Conservation (phyloP, 2,329 filamentous ascomycete genomes). For the Elsinoe necatrix region DNA sequence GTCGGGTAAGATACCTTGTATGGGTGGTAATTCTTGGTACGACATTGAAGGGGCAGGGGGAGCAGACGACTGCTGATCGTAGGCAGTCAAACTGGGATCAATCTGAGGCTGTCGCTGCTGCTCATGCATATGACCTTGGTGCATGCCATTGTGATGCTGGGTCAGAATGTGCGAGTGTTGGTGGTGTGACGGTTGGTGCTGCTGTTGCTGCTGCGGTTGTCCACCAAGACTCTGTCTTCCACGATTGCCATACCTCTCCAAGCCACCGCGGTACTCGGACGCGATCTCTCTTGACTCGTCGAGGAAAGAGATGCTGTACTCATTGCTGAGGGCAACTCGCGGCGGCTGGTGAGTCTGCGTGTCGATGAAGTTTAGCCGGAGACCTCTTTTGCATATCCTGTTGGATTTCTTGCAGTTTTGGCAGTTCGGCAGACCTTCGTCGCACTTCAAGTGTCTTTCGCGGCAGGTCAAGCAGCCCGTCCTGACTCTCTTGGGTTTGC, state of each 20-base stretch:
- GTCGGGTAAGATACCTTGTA: slow-evolving; percentile 42
- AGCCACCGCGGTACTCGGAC: slow-evolving; percentile 76
- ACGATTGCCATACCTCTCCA: slow-evolving; percentile 55
- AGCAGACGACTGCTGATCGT: slow-evolving; percentile 27
- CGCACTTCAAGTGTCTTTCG: slow-evolving; percentile 84
- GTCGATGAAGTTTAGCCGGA: slow-evolving; percentile 87
- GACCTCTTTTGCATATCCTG: slow-evolving; percentile 73
- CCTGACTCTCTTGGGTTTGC: slow-evolving; percentile 74
- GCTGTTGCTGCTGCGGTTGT: slow-evolving; percentile 25
- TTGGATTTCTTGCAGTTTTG: slow-evolving; percentile 85
- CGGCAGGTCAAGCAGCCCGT: slow-evolving; percentile 88
- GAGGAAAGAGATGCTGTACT: slow-evolving; percentile 68
- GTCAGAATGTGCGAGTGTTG: slow-evolving; percentile 11
- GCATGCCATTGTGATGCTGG: slow-evolving; percentile 12
- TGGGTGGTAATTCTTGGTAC: slow-evolving; percentile 44
- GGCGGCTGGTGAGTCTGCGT: slow-evolving; percentile 59
- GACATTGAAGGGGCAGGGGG: slow-evolving; percentile 29
- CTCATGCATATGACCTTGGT: slow-evolving; percentile 5
- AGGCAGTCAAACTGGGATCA: slow-evolving; percentile 18
- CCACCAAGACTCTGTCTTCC: slow-evolving; percentile 34
- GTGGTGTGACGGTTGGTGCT: slow-evolving; percentile 20
- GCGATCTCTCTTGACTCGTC: slow-evolving; percentile 88
- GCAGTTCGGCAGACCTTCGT: slow-evolving; percentile 59
- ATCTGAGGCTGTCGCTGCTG: slow-evolving; percentile 12
- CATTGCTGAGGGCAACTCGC: slow-evolving; percentile 49